Percentiles rank a stretch among this genome's conserved stretches.
Conservation (phyloP, 78 protist species). For the Pigoraptor vietnamica region DNA sequence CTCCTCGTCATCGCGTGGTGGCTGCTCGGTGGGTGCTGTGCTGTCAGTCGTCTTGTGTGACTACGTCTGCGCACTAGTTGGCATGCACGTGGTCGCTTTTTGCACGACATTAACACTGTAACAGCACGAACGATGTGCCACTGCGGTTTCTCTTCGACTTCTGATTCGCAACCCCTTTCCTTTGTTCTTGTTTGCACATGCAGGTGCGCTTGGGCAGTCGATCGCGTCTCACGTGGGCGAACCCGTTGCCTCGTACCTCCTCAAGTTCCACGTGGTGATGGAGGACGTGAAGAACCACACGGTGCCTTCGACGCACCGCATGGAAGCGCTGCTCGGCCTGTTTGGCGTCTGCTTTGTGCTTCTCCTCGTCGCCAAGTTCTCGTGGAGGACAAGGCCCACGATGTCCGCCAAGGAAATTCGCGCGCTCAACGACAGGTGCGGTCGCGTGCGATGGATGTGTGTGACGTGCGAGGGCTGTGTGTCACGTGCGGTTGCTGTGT, state of each 20-base stretch:
- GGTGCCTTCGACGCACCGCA: neutral
- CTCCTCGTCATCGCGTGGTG: neutral
- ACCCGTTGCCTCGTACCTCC: neutral
- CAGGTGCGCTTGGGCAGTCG: too few species aligned
- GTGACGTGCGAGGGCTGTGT: neutral
- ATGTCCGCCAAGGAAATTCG: neutral
- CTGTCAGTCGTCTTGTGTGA: too few species aligned
- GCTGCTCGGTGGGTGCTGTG: neutral
- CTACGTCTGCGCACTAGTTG: neutral
- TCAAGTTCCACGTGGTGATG: neutral
- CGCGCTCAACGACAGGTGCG: neutral
- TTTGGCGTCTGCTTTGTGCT: neutral
- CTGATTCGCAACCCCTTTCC: too few species aligned
- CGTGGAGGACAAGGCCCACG: neutral
- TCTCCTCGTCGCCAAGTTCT: neutral
- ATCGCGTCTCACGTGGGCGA: neutral
- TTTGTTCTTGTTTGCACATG: neutral
- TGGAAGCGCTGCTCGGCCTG: neutral
- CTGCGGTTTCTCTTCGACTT: too few species aligned
- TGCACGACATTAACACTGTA: too few species aligned
- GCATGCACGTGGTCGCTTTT: neutral
- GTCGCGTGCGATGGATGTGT: neutral
- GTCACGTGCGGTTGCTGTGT: neutral
- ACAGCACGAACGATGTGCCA: too few species aligned
- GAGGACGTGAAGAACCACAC: neutral